Conservation (phyloP, 2,329 filamentous ascomycete species). For the Neoscytalidium dimidiatum region DNA sequence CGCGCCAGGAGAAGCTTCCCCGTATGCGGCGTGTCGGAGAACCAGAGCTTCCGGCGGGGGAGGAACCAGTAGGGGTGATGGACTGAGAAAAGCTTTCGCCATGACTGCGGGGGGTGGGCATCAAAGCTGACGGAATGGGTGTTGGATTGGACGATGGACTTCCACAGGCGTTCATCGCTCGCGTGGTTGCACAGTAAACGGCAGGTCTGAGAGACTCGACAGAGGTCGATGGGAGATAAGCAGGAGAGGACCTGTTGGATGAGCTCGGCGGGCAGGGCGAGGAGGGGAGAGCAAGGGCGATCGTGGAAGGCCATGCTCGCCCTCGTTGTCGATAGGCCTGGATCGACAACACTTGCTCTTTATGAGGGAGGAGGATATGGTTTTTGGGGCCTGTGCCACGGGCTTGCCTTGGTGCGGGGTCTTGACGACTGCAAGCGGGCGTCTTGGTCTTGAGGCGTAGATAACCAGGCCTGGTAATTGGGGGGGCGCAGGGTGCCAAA, state of each 20-base stretch:
- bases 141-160: slow-evolving; percentile 66
- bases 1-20: slow-evolving; percentile 76
- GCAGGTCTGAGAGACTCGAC: slow-evolving; percentile 62
- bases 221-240: slow-evolving; percentile 66
- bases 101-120: slow-evolving; percentile 63
- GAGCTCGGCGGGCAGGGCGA: slow-evolving; percentile 71
- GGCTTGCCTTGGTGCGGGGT: slow-evolving; percentile 4
- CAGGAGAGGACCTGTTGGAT: slow-evolving; percentile 70
- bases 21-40: slow-evolving; percentile 70
- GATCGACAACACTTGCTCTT: slow-evolving; percentile 12
- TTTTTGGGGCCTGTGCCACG: slow-evolving; percentile 7
- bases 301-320: slow-evolving; percentile 1
- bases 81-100: slow-evolving; percentile 69
- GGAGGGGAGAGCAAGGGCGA: slow-evolving; percentile 38
- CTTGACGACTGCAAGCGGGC: neutral
- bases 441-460: neutral
- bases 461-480: neutral
- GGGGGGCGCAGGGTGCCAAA: neutral
- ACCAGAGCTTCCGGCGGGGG: slow-evolving; percentile 79
- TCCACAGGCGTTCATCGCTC: slow-evolving; percentile 71
- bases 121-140: slow-evolving; percentile 50
- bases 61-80: slow-evolving; percentile 87
- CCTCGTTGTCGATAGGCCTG: slow-evolving; percentile 1
- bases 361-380: slow-evolving; percentile 6
- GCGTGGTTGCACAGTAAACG: slow-evolving; percentile 60